These are phyloP conservation scores for Fagus crenata DNA, from an alignment of 306 rosid species.

Conservation along the genomic window DNA sequence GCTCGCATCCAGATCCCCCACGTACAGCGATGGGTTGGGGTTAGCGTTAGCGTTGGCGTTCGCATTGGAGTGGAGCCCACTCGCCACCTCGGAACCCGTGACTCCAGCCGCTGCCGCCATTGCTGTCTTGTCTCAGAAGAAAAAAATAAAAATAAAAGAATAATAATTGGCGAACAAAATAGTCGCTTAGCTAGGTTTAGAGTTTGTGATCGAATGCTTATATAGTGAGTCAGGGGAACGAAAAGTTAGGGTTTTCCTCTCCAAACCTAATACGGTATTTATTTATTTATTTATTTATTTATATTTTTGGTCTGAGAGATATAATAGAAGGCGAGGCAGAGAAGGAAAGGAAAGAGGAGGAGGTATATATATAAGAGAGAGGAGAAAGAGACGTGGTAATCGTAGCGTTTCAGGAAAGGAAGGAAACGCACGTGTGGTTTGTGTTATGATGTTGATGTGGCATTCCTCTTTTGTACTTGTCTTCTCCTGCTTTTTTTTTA, in stretches of 20 bases:
- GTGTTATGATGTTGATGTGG: constrained; percentile 14
- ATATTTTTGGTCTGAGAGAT: neutral
- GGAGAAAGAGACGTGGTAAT: neutral
- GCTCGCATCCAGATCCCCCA: constrained; percentile 67
- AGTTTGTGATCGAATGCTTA: neutral
- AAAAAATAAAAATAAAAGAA: neutral
- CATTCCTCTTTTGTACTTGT: neutral
- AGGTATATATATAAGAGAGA: neutral
- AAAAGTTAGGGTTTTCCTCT: neutral
- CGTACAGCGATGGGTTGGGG: constrained; percentile 60
- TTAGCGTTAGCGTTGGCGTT: too few relatives aligned
- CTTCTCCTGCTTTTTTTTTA: neutral
- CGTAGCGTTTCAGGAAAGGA: constrained; percentile 16
- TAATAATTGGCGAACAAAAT: neutral
- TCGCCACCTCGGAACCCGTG: constrained; percentile 31
- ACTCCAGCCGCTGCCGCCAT: constrained; percentile 48
- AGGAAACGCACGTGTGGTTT: neutral
- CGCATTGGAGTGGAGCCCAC: constrained; percentile 12
- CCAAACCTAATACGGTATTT: neutral
- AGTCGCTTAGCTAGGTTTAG: neutral
- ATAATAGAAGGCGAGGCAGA: neutral
- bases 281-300: neutral
- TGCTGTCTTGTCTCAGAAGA: constrained; percentile 14
- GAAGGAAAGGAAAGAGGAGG: neutral
- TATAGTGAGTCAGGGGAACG: neutral